Percentiles rank a stretch among this genome's conserved stretches.
Conservation (phyloP, 139 green algal genomes). For the Parachlorella kessleri region DNA sequence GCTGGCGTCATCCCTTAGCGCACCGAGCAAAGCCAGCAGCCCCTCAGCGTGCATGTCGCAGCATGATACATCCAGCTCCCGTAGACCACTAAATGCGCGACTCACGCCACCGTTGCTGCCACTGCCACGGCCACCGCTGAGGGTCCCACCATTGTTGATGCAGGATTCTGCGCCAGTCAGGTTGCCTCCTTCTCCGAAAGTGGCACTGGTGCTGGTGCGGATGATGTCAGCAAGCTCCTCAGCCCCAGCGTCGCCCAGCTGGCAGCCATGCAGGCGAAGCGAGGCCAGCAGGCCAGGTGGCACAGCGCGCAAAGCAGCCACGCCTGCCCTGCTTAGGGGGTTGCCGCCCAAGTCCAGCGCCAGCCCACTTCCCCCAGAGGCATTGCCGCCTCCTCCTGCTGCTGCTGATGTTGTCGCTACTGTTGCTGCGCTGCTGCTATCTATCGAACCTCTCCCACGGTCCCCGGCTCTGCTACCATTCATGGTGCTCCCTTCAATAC, state of each 20-base stretch:
- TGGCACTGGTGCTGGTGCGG: neutral
- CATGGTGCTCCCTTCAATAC: too few relatives aligned
- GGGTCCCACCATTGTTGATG: too few relatives aligned
- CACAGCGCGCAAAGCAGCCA: neutral
- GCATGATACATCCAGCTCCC: slow-evolving; percentile 38
- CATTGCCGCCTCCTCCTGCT: too few relatives aligned
- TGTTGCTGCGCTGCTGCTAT: slow-evolving; percentile 2
- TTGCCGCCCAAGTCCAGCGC: slow-evolving; percentile 8
- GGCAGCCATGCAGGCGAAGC: slow-evolving; percentile 27
- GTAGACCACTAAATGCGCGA: slow-evolving; percentile 14
- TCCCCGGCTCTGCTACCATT: too few relatives aligned
- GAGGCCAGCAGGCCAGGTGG: slow-evolving; percentile 2
- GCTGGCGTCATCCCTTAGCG: neutral
- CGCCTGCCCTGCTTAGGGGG: neutral
- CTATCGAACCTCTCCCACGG: too few relatives aligned
- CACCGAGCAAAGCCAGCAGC: slow-evolving; percentile 14
- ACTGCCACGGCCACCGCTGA: neutral
- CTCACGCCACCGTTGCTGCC: neutral
- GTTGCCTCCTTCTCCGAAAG: too few relatives aligned
- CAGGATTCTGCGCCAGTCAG: too few relatives aligned
- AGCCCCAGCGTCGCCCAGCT: slow-evolving; percentile 12
- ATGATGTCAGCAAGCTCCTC: neutral
- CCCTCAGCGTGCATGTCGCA: slow-evolving; percentile 19
- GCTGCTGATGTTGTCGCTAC: too few relatives aligned
- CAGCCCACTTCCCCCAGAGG: neutral